Percentiles rank a stretch among this genome's conserved stretches.
Evolutionary conservation across 2,329 filamentous ascomycete genomes (phyloP).

Genomic region (Gnomoniopsis smithogilvyi): DNA sequence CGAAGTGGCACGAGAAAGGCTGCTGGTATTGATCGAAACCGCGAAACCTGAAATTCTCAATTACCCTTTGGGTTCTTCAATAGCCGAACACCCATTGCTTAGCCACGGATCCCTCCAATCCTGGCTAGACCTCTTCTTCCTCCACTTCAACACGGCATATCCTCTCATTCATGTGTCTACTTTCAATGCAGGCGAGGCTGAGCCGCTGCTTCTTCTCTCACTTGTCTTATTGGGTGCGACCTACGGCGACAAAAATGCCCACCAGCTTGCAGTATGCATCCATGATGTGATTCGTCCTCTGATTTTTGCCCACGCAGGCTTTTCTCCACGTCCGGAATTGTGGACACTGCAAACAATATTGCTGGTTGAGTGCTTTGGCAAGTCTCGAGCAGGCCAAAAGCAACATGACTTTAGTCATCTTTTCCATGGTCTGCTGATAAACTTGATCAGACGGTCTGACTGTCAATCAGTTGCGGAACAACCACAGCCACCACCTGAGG

Average conservation of each 20-base stretch:
- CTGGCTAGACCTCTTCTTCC: slow-evolving; percentile 59
- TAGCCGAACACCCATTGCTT: slow-evolving; percentile 49
- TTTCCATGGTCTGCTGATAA: slow-evolving; percentile 38
- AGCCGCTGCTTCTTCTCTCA: slow-evolving; percentile 51
- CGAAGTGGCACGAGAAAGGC: slow-evolving; percentile 34
- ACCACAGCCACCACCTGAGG: not conserved
- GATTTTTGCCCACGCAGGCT: slow-evolving; percentile 56
- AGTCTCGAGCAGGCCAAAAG: slow-evolving; percentile 58
- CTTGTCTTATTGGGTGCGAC: slow-evolving; percentile 60
- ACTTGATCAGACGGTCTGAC: slow-evolving; percentile 34
- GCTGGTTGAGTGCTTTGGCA: slow-evolving; percentile 62
- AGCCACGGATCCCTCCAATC: slow-evolving; percentile 48
- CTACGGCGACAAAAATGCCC: slow-evolving; percentile 55
- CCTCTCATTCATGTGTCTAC: slow-evolving; percentile 57
- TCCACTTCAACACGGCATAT: slow-evolving; percentile 57
- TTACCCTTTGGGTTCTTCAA: slow-evolving; percentile 29
- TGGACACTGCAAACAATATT: slow-evolving; percentile 62
- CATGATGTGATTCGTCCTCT: slow-evolving; percentile 57
- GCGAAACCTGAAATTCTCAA: slow-evolving; percentile 39
- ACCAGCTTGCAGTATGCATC: slow-evolving; percentile 59
- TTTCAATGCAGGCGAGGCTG: slow-evolving; percentile 46
- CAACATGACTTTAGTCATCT: slow-evolving; percentile 63
- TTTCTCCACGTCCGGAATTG: slow-evolving; percentile 55
- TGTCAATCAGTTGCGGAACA: slow-evolving; percentile 33
- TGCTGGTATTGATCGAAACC: slow-evolving; percentile 49